Evolutionary conservation across 2,329 filamentous ascomycete genomes (phyloP), one percentile per base, ranked within the genome.

Genomic region (Elsinoe perseae): DNA sequence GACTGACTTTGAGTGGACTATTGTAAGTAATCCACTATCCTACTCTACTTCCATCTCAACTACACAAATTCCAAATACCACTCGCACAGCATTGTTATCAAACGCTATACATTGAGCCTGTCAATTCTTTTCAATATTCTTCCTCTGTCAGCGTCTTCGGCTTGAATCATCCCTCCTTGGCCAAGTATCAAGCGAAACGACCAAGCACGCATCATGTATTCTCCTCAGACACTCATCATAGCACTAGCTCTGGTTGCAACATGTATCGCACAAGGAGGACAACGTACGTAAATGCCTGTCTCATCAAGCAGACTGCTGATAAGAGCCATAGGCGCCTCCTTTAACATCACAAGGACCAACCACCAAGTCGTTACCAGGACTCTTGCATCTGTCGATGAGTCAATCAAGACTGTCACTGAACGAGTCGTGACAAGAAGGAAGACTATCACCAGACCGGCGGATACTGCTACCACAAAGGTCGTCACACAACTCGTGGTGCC

Each of bases 11-110:
- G 9, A 9, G 4, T 14, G 18, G n/a, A 44, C 9, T 21, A 10
- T 44, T 9, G n/a, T 44, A 44, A 44, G 40, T 44, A 9, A 44
- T 44, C 40, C 40, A 44, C 40, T 44, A 44, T 44, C 18, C 20
- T 14, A 44, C 18, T 23, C n/a, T 10, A 4, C 40, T 23, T 44
- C 20, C 40, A 44, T 44, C 40, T 44, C 40, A 44, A 44, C 40
- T 23, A 9, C 40, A n/a, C 25, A 18, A 44, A 44, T 44, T 44
- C 40, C 40, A 44, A 44, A 44, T 44, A 44, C 40, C 40, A 18
- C 23, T 44, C 40, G 40, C 32, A 36, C 4, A 36, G 20, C 25
- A 27, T 44, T 14, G 21, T 12, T 14, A 36, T 36, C 32, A 36
- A 36, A 14, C 9, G 32, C 32, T 36, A 14, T 36, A 6, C 12